Evolutionary conservation across 176 grass and related monocot species (phyloP).

Genomic region (Oryza coarctata): DNA sequence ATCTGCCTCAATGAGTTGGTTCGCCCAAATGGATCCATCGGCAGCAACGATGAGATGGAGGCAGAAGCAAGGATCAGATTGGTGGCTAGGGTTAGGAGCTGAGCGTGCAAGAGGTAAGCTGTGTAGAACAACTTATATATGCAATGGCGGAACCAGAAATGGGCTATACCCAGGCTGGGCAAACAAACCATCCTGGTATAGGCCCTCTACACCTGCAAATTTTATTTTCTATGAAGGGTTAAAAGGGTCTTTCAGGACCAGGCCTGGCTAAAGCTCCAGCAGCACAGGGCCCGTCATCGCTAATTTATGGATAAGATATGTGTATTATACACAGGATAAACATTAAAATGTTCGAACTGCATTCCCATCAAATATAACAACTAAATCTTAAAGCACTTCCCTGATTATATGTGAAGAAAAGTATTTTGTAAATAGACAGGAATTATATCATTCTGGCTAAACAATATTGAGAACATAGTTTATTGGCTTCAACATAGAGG

Average conservation of each 20-base stretch:
- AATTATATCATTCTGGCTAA: not conserved
- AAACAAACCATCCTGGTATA: not conserved
- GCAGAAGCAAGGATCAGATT: not conserved
- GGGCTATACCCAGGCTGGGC: not conserved
- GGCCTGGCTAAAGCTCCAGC: not conserved
- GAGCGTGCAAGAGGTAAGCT: not conserved
- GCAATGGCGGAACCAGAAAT: not conserved
- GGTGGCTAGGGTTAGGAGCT: slow-evolving; percentile 22
- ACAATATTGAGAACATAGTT: slow-evolving; percentile 12
- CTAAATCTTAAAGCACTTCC: slow-evolving; percentile 12
- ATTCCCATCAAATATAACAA: not conserved
- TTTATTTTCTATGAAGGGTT: not conserved
- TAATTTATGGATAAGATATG: not conserved
- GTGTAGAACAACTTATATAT: slow-evolving; percentile 20
- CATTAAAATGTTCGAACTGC: not conserved
- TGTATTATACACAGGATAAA: not conserved
- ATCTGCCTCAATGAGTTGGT: not conserved
- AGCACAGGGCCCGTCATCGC: not conserved
- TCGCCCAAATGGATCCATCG: slow-evolving; percentile 7
- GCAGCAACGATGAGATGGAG: not conserved
- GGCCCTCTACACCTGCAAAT: not conserved
- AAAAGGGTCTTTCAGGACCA: not conserved
- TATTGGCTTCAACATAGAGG: slow-evolving; percentile 7
- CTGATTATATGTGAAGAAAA: not conserved
- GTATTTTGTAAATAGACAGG: not conserved